Evolutionary conservation across 108 stramenopile species (phyloP).

Genomic region (Fistulifera pelliculosa): DNA sequence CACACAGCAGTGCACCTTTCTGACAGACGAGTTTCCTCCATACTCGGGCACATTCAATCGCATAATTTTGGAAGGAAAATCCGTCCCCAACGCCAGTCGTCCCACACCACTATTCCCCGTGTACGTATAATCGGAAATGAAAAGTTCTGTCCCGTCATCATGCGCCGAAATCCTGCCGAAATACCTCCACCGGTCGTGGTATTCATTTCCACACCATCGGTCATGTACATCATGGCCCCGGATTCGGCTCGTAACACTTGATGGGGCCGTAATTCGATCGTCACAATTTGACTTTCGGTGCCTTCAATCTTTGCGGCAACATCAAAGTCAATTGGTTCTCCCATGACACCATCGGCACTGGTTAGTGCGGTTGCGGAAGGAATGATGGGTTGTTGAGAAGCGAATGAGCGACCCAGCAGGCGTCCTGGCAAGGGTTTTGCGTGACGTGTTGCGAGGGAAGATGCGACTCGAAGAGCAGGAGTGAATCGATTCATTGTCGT

Average conservation of each 20-base stretch:
- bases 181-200: constrained; percentile 78
- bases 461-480: too few species aligned
- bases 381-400: too few species aligned
- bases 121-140: constrained; percentile 82
- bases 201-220: constrained; percentile 79
- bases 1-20: constrained; percentile 82
- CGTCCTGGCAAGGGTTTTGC: too few species aligned
- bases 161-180: constrained; percentile 49
- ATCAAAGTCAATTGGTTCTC: constrained; percentile 81
- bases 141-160: constrained; percentile 91
- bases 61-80: constrained; percentile 85
- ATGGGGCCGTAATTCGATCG: constrained; percentile 53
- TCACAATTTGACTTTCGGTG: constrained; percentile 79
- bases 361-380: constrained; percentile 21
- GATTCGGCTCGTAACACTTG: constrained; percentile 83
- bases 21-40: constrained; percentile 81
- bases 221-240: constrained; percentile 91
- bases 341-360: constrained; percentile 67
- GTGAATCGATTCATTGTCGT: too few species aligned
- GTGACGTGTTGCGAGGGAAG: too few species aligned
- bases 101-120: constrained; percentile 35
- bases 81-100: constrained; percentile 80
- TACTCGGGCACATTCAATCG: constrained; percentile 68
- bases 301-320: constrained; percentile 71
- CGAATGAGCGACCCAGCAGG: too few species aligned